Evolutionary conservation across 163 green algal species (phyloP), one percentile per base, ranked within the genome.

Genomic region (Chlorella variabilis): DNA sequence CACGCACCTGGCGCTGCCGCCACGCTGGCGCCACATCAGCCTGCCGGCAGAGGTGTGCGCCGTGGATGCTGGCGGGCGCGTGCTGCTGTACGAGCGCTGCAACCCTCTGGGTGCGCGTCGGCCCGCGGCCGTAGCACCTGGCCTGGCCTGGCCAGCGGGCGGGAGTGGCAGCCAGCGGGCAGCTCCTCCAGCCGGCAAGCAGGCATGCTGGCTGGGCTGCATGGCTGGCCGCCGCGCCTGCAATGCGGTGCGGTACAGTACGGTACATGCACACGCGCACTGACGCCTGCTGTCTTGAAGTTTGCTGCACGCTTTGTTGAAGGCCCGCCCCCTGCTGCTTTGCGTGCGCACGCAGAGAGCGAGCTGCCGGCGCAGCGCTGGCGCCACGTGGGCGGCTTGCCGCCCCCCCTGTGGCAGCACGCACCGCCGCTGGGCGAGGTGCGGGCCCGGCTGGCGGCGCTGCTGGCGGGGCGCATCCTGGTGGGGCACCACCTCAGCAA

Each of bases 401-500:
- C 59, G 8, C 54, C 69, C 1, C 18, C 63, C 25, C 29, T 70
- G 63, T 82, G 80, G 74, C 56, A 36, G 18, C 21, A 45, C 20
- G 74, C 51, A 2, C 31, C 36, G 20, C 74, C 80, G 25, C 31
- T 85, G 31, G 5, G 8, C 6, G 54, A 85, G 36, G 51, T 81
- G 21, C 56, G 70, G 25, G 4, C 0, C 25, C 39, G 71, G 45
- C 39, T 83, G 51, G 38, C 29, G 49, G 54, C 29, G 29, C 67
- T 69, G 38, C 49, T 77, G 36, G 8, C 23, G 51, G 78, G 82
- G 31, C 49, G 73, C 25, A 33, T 83, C 7, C 74, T 87, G 38
- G 83, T 87, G 21, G 83, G 83, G 27, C 83, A 87, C 77, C 83
- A 87, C 76, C 58, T 87, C 21, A 23, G n/a, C 25, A 84, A 87